Evolutionary conservation across 2,329 filamentous ascomycete genomes (phyloP).

Genomic region (Aspergillus fumigatus): DNA sequence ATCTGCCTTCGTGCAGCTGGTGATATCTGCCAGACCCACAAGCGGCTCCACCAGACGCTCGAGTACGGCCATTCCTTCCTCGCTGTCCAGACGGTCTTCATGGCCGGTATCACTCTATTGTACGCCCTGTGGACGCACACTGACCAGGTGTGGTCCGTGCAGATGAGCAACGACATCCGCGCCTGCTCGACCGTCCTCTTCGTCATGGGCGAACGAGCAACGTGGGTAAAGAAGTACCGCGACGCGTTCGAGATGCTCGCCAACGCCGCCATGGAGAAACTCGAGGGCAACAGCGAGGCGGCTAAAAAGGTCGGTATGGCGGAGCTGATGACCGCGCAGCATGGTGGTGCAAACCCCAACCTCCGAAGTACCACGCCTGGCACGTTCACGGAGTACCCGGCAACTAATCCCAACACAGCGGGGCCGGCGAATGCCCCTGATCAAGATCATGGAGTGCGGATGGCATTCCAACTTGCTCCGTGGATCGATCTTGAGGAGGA

Average conservation of each 20-base stretch:
- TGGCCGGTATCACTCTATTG: constrained; percentile 35
- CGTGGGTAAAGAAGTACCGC: constrained; percentile 46
- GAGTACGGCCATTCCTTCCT: constrained; percentile 39
- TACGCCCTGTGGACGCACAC: constrained; percentile 41
- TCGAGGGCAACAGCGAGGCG: constrained; percentile 34
- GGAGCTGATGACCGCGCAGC: constrained; percentile 38
- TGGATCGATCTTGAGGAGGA: constrained; percentile 37
- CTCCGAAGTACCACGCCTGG: constrained; percentile 7
- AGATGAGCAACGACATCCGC: constrained; percentile 47
- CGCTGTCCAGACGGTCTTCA: constrained; percentile 37
- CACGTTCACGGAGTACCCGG: constrained; percentile 10
- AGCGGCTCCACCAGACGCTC: constrained; percentile 34
- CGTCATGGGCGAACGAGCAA: constrained; percentile 47
- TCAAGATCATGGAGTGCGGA: constrained; percentile 33
- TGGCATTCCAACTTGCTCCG: constrained; percentile 36
- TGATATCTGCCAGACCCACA: constrained; percentile 36
- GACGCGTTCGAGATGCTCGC: constrained; percentile 47
- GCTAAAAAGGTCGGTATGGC: constrained; percentile 34
- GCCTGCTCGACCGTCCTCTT: constrained; percentile 48
- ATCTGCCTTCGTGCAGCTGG: constrained; percentile 37
- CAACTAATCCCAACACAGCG: constrained; percentile 5
- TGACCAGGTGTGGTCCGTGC: constrained; percentile 46
- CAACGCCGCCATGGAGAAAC: constrained; percentile 45
- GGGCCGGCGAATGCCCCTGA: constrained; percentile 15
- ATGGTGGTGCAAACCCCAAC: constrained; percentile 14